A percentile compares a stretch with the other conserved stretches of the same genome.
Evolutionary conservation across 177 flowering plant species (phyloP).

Genomic region (Vitis hybrid): DNA sequence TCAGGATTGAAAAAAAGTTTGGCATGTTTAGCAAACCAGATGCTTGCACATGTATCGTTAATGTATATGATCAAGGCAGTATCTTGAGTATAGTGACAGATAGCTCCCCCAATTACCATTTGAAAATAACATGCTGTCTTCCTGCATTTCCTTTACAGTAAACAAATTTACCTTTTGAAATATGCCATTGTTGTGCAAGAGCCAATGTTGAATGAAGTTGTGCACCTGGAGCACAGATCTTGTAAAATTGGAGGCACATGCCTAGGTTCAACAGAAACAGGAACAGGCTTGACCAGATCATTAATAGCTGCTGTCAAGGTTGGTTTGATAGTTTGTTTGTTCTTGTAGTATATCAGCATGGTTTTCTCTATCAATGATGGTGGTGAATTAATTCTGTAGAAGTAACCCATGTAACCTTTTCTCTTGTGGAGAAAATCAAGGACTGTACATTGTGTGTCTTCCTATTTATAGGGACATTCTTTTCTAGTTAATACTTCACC

Average conservation of each 20-base stretch:
- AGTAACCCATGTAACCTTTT: too few species aligned
- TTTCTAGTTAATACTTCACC: background rate
- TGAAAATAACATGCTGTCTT: background rate
- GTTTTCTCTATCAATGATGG: too few species aligned
- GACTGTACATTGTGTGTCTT: background rate
- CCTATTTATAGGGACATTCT: background rate
- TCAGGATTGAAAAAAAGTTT: constrained; percentile 80
- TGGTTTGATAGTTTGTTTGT: background rate
- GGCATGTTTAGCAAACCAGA: constrained; percentile 92
- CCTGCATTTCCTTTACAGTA: constrained; percentile 2
- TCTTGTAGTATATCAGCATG: too few species aligned
- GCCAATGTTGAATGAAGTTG: constrained; percentile 85
- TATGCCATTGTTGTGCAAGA: constrained; percentile 36
- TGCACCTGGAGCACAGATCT: constrained; percentile 97
- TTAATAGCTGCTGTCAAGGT: constrained; percentile 97
- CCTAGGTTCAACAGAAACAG: constrained; percentile 93
- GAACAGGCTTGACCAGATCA: constrained; percentile 93
- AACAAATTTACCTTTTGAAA: background rate
- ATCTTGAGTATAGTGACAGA: constrained; percentile 93
- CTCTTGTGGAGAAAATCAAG: too few species aligned
- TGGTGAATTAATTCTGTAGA: too few species aligned
- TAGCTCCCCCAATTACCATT: constrained; percentile 41
- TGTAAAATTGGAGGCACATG: constrained; percentile 97
- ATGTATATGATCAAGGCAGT: constrained; percentile 84
- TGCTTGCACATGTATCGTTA: constrained; percentile 85